Percentiles rank a stretch among this genome's conserved stretches.
These are phyloP conservation scores for Angophora floribunda DNA, from an alignment of 345 rosid genomes.

Conservation along the genomic window DNA sequence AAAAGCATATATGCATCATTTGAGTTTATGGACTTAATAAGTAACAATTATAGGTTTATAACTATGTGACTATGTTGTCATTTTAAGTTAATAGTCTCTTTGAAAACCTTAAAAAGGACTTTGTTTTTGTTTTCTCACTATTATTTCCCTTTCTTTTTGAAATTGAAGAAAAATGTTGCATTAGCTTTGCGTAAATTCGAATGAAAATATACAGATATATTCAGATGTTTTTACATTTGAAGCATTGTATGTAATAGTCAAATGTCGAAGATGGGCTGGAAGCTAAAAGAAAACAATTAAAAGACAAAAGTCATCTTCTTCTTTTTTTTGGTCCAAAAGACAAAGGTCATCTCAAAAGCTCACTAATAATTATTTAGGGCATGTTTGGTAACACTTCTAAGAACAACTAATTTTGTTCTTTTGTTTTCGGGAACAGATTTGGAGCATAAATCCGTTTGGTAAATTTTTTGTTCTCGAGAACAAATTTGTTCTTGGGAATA, in stretches of 20 bases:
- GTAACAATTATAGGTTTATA: background rate
- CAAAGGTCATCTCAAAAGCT: background rate
- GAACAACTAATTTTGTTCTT: too few relatives aligned
- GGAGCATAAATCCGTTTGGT: too few relatives aligned
- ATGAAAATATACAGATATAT: background rate
- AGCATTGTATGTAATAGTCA: background rate
- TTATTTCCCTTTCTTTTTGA: background rate
- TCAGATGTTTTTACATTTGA: background rate
- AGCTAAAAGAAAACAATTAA: background rate
- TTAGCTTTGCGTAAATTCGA: background rate
- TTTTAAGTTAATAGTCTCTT: background rate
- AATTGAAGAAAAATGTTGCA: background rate
- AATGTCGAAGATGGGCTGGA: background rate
- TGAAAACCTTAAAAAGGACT: rapidly evolving
- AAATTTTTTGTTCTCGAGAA: too few relatives aligned
- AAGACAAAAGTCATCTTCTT: background rate
- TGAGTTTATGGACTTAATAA: background rate
- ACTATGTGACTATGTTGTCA: background rate
- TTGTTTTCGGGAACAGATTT: too few relatives aligned
- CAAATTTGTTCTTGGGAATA: too few relatives aligned
- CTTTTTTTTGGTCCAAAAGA: background rate
- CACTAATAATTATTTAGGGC: too few relatives aligned
- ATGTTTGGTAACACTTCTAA: too few relatives aligned
- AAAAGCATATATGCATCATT: background rate
- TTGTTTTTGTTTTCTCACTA: background rate